phyloP scores from a whole-genome alignment of 305 asterid genomes.

The Fraxinus paxiana region DNA sequence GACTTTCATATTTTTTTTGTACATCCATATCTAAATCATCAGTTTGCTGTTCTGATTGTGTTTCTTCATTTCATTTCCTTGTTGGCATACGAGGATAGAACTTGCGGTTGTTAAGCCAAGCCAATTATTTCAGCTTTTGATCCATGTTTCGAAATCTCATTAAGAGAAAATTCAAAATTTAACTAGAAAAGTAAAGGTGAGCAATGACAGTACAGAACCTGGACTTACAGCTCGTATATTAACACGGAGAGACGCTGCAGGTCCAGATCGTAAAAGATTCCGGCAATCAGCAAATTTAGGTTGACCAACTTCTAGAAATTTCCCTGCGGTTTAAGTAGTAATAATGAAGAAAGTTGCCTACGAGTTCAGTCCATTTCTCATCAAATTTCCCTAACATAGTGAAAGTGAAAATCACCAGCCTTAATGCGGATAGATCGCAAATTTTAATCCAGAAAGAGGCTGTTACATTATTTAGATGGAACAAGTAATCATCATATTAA shows the following conservation, averaged over 20 bases:
- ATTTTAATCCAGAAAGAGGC: background rate
- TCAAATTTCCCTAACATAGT: background rate
- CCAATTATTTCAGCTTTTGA: background rate
- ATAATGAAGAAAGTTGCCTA: background rate
- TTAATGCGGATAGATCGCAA: background rate
- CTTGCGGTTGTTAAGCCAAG: background rate
- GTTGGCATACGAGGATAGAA: background rate
- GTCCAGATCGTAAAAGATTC: slow-evolving; percentile 80
- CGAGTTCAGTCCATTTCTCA: background rate
- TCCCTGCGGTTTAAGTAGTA: slow-evolving; percentile 39
- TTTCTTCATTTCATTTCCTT: background rate
- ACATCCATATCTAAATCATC: background rate
- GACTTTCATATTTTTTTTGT: background rate
- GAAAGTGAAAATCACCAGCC: background rate
- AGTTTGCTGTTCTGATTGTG: background rate
- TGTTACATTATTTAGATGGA: background rate
- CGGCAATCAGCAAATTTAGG: slow-evolving; percentile 78
- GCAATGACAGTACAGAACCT: background rate
- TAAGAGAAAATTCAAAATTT: background rate
- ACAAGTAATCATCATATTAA: background rate
- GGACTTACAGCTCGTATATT: slow-evolving; percentile 91
- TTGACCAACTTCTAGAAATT: slow-evolving; percentile 54
- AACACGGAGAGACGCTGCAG: slow-evolving; percentile 84
- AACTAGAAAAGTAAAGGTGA: background rate
- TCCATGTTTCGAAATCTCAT: background rate